Conservation (phyloP, 2,329 filamentous ascomycete species). For the Trichoderma pleuroti region DNA sequence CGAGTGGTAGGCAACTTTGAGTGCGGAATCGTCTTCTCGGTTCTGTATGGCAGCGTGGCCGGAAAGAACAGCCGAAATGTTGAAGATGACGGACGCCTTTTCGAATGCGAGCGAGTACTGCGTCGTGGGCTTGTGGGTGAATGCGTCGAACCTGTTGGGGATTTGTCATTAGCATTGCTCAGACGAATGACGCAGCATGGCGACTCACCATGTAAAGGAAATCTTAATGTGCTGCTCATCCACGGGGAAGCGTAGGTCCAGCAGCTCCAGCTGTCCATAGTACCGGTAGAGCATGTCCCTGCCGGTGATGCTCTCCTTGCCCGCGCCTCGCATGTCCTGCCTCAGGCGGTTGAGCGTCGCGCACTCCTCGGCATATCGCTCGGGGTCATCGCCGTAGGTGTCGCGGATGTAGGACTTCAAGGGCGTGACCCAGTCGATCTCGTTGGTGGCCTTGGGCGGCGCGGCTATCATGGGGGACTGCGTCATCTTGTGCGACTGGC, state of each 20-base stretch:
- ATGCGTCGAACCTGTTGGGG: conserved; percentile 87
- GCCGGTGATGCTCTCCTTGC: conserved; percentile 92
- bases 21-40: conserved; percentile 81
- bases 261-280: conserved; percentile 91
- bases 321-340: conserved; percentile 97
- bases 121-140: conserved; percentile 94
- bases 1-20: conserved; percentile 96
- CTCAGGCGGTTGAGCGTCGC: conserved; percentile 87
- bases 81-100: conserved; percentile 99
- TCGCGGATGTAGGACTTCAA: conserved; percentile 90
- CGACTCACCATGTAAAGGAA: conserved; percentile 83
- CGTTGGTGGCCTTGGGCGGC: conserved; percentile 90
- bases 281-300: conserved; percentile 93
- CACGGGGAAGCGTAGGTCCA: conserved; percentile 92
- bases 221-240: conserved; percentile 99
- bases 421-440: conserved; percentile 95
- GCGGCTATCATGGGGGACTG: conserved; percentile 93
- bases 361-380: conserved; percentile 94
- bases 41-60: conserved; percentile 94
- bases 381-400: conserved; percentile 94
- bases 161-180: conserved; percentile 10
- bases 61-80: conserved; percentile 94
- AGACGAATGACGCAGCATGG: background rate
- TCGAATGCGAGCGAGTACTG: conserved; percentile 97
- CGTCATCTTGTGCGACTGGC: conserved; percentile 53